Conservation (phyloP, 108 stramenopile genomes). For the Pelagomonas calceolata region DNA sequence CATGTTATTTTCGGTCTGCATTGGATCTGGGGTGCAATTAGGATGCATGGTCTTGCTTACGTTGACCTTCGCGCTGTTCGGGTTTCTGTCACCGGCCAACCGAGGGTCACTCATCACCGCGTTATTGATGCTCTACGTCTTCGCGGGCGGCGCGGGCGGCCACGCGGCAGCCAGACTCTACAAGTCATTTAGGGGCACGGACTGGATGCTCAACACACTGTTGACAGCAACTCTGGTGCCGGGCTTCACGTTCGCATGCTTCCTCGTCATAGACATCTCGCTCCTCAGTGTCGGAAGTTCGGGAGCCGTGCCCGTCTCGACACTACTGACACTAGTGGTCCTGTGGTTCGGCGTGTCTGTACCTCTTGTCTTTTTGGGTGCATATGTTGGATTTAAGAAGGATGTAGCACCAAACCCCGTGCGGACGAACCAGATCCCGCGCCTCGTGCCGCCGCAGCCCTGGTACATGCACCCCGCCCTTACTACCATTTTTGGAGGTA, state of each 20-base stretch:
- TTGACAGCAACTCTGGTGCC: conserved; percentile 74
- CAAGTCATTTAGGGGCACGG: conserved; percentile 78
- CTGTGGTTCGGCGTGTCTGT: conserved; percentile 77
- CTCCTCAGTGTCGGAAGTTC: conserved; percentile 71
- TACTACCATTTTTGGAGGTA: conserved; percentile 73
- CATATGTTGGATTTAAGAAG: conserved; percentile 79
- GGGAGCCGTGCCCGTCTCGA: conserved; percentile 78
- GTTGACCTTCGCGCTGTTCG: conserved; percentile 82
- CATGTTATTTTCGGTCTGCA: conserved; percentile 66
- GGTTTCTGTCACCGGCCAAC: conserved; percentile 88
- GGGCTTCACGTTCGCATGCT: conserved; percentile 61
- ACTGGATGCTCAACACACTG: conserved; percentile 66
- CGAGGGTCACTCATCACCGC: conserved; percentile 91
- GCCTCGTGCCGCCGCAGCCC: conserved; percentile 71
- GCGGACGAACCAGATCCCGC: conserved; percentile 85
- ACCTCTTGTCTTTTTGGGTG: conserved; percentile 89
- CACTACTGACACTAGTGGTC: conserved; percentile 69
- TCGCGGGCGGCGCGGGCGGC: conserved; percentile 83
- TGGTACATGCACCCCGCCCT: conserved; percentile 64
- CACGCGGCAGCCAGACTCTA: conserved; percentile 82
- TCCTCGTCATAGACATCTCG: conserved; percentile 68
- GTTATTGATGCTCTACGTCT: conserved; percentile 84
- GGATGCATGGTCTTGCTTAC: conserved; percentile 67
- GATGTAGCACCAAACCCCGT: conserved; percentile 67
- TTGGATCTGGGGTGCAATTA: conserved; percentile 84